Base-by-base conservation (phyloP, 139 green algal genomes). In the Chlorella sp. region DNA sequence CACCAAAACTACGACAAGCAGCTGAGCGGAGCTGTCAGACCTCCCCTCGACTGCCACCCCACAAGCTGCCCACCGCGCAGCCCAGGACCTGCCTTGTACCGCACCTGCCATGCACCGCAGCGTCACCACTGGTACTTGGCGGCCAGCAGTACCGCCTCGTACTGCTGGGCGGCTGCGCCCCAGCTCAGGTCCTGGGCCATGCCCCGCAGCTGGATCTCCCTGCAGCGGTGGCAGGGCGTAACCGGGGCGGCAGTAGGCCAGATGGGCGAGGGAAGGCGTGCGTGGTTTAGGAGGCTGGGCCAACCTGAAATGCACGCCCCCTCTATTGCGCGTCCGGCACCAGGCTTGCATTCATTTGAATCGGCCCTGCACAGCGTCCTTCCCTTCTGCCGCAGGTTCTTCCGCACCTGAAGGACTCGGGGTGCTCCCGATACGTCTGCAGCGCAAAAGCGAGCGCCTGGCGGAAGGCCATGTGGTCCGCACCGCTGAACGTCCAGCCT, bases 161-260 rank as follows among this genome's bases (percentile, higher is more conserved):
- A 76, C 24, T 76, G 44, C 44, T 44, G 43, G 0, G 79, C 79
- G n/a, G 79, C 79, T 32, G 46, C 36, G 65, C 64, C 91, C 96
- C 96, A 99, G 8, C 85, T 94, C 56, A 97, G 87, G 84, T 99
- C 95, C 74, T 95, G 91, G 62, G 87, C 38, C 92, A 96, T 96
- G 72, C 92, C 93, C 2, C 92, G 87, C 79, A 80, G 44, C 83
- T 90, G 85, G 8, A 97, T 69, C 7, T 67, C 86, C 62, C 78
- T 84, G 62, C 78, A 74, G 43, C 13, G 46, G 46, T 54, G 46
- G 19, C 2, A 54, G 2, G 26, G 13, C n/a, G 26, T 48, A 30
- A 24, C 13, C 26, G 13, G 8, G 56, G 11, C 11, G 9, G 7
- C 72, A 28, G 56, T 19, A 69, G 28, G 36, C 67, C 44, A 2